Conservation (phyloP, 2,329 filamentous ascomycete genomes). For the Elsinoe ampelina region DNA sequence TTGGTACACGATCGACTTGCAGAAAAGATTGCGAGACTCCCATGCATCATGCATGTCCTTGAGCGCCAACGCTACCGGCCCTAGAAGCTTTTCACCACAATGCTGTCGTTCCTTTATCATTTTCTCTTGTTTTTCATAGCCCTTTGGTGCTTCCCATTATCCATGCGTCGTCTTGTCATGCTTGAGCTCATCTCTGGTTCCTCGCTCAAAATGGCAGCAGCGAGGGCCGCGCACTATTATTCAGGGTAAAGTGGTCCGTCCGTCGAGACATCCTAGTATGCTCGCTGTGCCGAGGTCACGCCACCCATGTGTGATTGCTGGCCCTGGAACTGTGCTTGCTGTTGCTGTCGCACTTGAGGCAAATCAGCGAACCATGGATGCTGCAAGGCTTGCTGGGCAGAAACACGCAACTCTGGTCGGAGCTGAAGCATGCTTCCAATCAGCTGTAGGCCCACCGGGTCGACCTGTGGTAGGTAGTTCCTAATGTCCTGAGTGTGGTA, state of each 20-base stretch:
- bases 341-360: conserved; percentile 35
- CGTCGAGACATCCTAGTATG: conserved; percentile 12
- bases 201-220: background rate
- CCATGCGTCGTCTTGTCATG: no score
- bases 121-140: background rate
- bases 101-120: background rate
- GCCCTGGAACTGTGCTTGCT: conserved; percentile 14
- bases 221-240: background rate
- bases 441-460: conserved; percentile 76
- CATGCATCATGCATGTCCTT: background rate
- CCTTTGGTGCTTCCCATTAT: no score
- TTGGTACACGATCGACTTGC: background rate
- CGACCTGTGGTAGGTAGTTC: conserved; percentile 81
- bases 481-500: conserved; percentile 87
- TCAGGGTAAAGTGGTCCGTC: background rate
- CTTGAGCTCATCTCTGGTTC: no score
- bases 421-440: conserved; percentile 86
- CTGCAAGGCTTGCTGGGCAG: conserved; percentile 72
- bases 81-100: background rate
- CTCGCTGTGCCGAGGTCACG: conserved; percentile 14
- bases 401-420: conserved; percentile 82
- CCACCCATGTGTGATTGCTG: conserved; percentile 16
- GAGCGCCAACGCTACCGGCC: conserved; percentile 3
- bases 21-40: conserved; percentile 3
- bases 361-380: conserved; percentile 89